These are phyloP conservation scores for Flammula alnicola DNA, from an alignment of 1,284 basidiomycete species.

Conservation along the genomic window DNA sequence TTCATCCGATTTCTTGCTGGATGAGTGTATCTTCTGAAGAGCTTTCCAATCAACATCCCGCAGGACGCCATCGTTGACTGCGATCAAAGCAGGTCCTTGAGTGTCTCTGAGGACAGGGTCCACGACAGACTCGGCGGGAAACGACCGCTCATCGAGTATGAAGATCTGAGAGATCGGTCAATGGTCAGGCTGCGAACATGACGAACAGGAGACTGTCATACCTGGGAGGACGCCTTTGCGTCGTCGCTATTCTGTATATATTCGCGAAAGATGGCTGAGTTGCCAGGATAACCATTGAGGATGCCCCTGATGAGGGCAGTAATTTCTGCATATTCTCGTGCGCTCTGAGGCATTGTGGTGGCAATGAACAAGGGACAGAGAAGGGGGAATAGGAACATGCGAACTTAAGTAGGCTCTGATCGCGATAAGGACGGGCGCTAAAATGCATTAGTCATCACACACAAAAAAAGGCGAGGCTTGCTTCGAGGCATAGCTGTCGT, in stretches of 20 bases:
- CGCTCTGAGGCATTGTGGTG: slow-evolving; percentile 13
- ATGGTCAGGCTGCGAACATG: not conserved
- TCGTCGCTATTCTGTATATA: slow-evolving; percentile 54
- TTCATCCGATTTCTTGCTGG: slow-evolving; percentile 48
- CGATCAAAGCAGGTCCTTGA: slow-evolving; percentile 51
- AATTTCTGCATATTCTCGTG: slow-evolving; percentile 17
- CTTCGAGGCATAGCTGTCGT: no score
- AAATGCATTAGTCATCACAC: no score
- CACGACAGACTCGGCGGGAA: slow-evolving; percentile 30
- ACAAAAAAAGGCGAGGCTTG: no score
- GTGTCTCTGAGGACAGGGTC: slow-evolving; percentile 32
- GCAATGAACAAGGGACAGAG: not conserved
- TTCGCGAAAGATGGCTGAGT: slow-evolving; percentile 46
- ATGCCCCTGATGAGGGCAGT: slow-evolving; percentile 38
- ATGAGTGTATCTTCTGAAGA: slow-evolving; percentile 45
- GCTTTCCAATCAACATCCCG: slow-evolving; percentile 47
- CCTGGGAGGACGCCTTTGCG: slow-evolving; percentile 41
- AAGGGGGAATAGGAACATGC: no score
- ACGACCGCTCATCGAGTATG: slow-evolving; percentile 42
- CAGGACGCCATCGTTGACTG: slow-evolving; percentile 47
- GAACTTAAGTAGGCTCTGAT: no score
- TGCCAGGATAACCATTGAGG: slow-evolving; percentile 46
- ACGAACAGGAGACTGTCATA: slow-evolving; percentile 18
- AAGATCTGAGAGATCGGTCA: slow-evolving; percentile 40
- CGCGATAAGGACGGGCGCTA: no score